These are phyloP conservation scores for Cryptosporidium baileyi DNA, from an alignment of 169 alveolate genomes.

Conservation along the genomic window DNA sequence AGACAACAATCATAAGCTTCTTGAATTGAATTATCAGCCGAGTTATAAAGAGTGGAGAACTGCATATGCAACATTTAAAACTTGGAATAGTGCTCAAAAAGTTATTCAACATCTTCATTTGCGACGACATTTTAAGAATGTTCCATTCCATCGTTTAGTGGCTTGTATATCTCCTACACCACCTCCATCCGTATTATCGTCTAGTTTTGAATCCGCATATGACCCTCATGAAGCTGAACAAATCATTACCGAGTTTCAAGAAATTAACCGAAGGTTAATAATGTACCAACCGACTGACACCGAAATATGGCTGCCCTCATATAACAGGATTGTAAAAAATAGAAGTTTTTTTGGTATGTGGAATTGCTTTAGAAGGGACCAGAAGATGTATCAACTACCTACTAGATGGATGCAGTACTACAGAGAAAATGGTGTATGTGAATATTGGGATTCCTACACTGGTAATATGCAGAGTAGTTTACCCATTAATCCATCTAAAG, in stretches of 20 bases:
- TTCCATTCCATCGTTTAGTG: slow-evolving; percentile 75
- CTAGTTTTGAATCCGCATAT: slow-evolving; percentile 65
- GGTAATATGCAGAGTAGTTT: slow-evolving; percentile 67
- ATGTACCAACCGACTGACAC: slow-evolving; percentile 60
- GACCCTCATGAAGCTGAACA: slow-evolving; percentile 66
- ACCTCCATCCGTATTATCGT: slow-evolving; percentile 70
- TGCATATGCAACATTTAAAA: slow-evolving; percentile 75
- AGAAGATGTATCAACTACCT: slow-evolving; percentile 46
- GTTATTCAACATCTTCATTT: slow-evolving; percentile 74
- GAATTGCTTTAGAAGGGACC: slow-evolving; percentile 68
- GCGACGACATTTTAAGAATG: slow-evolving; percentile 74
- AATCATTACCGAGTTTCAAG: slow-evolving; percentile 60
- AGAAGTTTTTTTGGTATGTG: slow-evolving; percentile 29
- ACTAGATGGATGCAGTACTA: slow-evolving; percentile 68
- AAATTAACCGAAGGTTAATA: slow-evolving; percentile 36
- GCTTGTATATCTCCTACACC: slow-evolving; percentile 76
- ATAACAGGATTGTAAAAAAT: slow-evolving; percentile 41
- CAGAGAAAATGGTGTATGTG: slow-evolving; percentile 63
- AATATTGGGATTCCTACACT: slow-evolving; percentile 64
- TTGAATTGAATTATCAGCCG: slow-evolving; percentile 75
- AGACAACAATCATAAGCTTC: slow-evolving; percentile 6
- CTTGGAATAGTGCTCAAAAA: slow-evolving; percentile 75
- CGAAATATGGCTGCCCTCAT: slow-evolving; percentile 65
- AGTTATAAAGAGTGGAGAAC: slow-evolving; percentile 76
- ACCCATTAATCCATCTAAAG: slow-evolving; percentile 33